These are phyloP conservation scores for Quercus engelmannii DNA, from an alignment of 306 rosid genomes.

Conservation along the genomic window DNA sequence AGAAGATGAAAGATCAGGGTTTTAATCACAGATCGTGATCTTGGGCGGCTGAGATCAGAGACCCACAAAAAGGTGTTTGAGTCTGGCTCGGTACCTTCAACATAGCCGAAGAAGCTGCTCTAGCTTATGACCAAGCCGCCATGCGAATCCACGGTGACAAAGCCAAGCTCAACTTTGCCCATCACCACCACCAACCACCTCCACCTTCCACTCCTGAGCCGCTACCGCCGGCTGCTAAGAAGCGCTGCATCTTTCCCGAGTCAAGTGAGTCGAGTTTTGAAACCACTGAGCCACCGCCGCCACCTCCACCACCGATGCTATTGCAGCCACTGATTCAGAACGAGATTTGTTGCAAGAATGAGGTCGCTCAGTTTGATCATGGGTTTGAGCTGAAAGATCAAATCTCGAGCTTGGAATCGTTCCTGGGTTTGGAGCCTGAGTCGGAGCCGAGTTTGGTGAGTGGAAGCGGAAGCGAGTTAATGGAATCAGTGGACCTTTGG, in stretches of 20 bases:
- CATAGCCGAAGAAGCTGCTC: conserved; percentile 87
- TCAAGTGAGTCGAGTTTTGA: background rate
- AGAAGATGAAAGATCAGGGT: no score
- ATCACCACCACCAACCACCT: background rate
- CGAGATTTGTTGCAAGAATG: background rate
- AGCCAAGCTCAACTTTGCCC: conserved; percentile 85
- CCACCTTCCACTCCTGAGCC: background rate
- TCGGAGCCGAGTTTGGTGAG: background rate
- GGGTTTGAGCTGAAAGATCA: conserved; percentile 41
- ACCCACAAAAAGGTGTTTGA: conserved; percentile 82
- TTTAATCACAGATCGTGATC: no score
- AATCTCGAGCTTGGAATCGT: conserved; percentile 58
- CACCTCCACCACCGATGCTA: background rate
- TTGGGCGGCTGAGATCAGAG: conserved; percentile 98
- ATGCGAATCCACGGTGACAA: conserved; percentile 80
- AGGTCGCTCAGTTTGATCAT: background rate
- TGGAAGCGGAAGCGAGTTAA: conserved; percentile 10
- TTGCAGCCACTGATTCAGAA: background rate
- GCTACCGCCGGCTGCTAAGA: conserved; percentile 30
- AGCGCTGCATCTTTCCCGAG: conserved; percentile 33
- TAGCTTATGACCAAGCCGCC: conserved; percentile 84
- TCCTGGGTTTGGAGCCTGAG: conserved; percentile 53
- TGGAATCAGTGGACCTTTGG: conserved; percentile 45
- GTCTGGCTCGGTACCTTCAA: conserved; percentile 93
- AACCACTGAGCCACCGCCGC: background rate